Evolutionary conservation across 2,329 filamentous ascomycete species (phyloP).

Genomic region (Pseudogymnoascus sp.): DNA sequence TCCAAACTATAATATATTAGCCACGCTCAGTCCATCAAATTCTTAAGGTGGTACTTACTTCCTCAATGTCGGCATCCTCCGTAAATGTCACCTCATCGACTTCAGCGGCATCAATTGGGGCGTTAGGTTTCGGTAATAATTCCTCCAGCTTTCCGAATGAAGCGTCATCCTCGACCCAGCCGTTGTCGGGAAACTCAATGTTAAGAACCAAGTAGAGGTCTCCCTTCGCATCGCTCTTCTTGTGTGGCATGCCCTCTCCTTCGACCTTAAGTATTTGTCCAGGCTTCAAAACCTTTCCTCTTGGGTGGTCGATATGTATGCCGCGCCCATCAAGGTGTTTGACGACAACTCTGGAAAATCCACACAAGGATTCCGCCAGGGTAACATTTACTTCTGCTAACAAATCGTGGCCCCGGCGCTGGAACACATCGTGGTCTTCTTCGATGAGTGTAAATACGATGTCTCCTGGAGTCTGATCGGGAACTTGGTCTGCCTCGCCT

Average conservation of each 20-base stretch:
- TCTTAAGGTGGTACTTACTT: constrained; percentile 41
- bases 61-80: constrained; percentile 72
- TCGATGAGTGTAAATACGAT: constrained; percentile 86
- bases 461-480: constrained; percentile 82
- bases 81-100: constrained; percentile 86
- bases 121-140: constrained; percentile 58
- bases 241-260: constrained; percentile 91
- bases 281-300: constrained; percentile 75
- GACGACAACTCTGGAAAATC: constrained; percentile 83
- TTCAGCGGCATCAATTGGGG: constrained; percentile 60
- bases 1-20: constrained; percentile 51
- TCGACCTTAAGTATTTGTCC: constrained; percentile 76
- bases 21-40: constrained; percentile 9
- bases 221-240: constrained; percentile 74
- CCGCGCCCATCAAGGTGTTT: constrained; percentile 91
- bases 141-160: constrained; percentile 63
- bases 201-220: constrained; percentile 83
- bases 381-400: constrained; percentile 74
- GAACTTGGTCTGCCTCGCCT: constrained; percentile 88
- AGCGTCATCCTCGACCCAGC: constrained; percentile 68
- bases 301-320: constrained; percentile 69
- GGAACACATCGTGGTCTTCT: constrained; percentile 71
- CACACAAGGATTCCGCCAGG: constrained; percentile 73
- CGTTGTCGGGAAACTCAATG: constrained; percentile 80
- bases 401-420: constrained; percentile 75